Evolutionary conservation across 2,329 filamentous ascomycete genomes (phyloP), one percentile per base, ranked within the genome.

Genomic region (Dothistroma septosporum): DNA sequence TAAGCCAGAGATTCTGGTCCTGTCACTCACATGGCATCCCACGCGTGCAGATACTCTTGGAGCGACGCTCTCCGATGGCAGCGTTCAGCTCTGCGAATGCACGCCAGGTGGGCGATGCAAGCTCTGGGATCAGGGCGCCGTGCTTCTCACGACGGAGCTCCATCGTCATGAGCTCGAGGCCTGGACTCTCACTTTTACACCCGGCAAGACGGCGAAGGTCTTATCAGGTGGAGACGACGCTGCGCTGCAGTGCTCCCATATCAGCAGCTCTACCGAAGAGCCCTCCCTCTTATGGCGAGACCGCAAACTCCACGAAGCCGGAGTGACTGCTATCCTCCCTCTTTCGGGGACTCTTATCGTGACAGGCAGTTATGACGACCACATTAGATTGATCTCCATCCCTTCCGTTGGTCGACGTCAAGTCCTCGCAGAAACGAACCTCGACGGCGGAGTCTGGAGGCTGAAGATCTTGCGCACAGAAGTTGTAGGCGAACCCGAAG

Each of bases 291-390:
- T 64, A 19, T 79, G 77, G 77, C 75, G 76, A 55, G 83, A 86
- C 66, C 76, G 78, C 22, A 86, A 80, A 62, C 81, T 83, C 16
- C 91, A 96, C 69, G 80, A 80, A n/a, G 91, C 92, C 1, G 93
- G 94, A 11, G 89, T 97, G 0, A 96, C 92, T 0, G 86, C 91
- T 1, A 94, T 97, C 57, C 75, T 97, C 2, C 90, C 92, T 0
- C 76, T 96, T 2, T 77, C 78, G 2, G 79, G 80, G 1, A 79
- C 81, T 4, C 70, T 94, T 4, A 75, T 96, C 2, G 70, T 96
- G 2, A 97, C 92, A 0, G 94, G 94, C 4, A 95, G 91, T 71
- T 99, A 97, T 71, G 94, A 97, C 69, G 92, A 97, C 68, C 80
- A 82, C 62, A 79, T 97, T 19, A 85, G 93, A 12, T 79, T 96